Base-by-base conservation (phyloP, 768 basidiomycete genomes). In the Dioszegia crocea region DNA sequence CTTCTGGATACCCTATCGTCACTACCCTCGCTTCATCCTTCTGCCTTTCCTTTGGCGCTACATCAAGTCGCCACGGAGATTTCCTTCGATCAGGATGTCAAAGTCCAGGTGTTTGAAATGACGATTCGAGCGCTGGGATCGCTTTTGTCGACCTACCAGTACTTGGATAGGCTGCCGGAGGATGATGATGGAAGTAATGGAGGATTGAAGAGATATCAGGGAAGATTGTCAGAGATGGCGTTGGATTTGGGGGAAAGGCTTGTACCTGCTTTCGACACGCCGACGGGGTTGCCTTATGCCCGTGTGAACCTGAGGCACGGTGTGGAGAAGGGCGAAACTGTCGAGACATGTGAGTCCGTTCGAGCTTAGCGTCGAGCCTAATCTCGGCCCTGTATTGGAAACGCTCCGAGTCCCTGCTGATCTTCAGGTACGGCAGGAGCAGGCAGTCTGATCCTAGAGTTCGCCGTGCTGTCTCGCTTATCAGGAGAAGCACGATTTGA, bases 91-190 rank as follows among this genome's bases (percentile, higher is more conserved):
- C 87, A 91, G 57, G 86, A 97, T 77, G 91, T 90, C 40, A 90
- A 86, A 76, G 91, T 96, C n/a, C 94, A 99, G 81, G 88, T 98
- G 3, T 99, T 99, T 70, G 94, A 99, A 79, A 89, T 89, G 10
- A 97, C 90, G 0, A 98, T 98, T 56, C 85, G 93, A 26, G 90
- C 92, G 5, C 80, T 99, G 9, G 96, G 96, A 2, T 91, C 91
- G 3, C 82, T 99, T 36, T 65, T 80, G 29, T 76, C 74, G 23
- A 71, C 74, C 2, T 75, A 73, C 52, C 76, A 75, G 53, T 62
- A 64, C 36, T 55, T 77, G 4, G 67, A 71, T 27, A 27, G 47
- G 1, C 66, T 57, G 38, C 67, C 64, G 33, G 29, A 12, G 3
- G 40, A 29, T 27, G 67, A 45, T 41, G 57, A 65, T n/a, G 29